Conservation (phyloP, 345 rosid species). For the Gossypium arboreum region DNA sequence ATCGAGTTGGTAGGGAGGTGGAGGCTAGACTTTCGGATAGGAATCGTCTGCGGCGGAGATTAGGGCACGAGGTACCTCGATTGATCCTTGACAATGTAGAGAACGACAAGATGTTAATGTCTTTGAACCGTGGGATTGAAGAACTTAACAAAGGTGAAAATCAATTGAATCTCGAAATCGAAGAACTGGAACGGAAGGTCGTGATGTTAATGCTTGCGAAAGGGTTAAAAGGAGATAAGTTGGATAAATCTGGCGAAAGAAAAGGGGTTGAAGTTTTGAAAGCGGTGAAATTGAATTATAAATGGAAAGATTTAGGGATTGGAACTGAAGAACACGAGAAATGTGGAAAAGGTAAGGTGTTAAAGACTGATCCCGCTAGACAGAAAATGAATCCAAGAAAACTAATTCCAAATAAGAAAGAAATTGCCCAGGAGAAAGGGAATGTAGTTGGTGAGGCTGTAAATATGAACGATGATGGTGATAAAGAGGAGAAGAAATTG, state of each 20-base stretch:
- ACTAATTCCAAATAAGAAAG: neutral
- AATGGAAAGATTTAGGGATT: neutral
- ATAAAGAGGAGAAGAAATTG: neutral
- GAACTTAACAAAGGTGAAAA: neutral
- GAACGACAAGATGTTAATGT: neutral
- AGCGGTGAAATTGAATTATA: neutral
- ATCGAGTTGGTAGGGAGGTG: neutral
- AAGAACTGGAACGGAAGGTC: constrained; percentile 2
- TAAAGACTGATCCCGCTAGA: neutral
- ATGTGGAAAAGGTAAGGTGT: neutral
- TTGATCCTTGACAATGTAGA: neutral
- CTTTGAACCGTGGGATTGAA: constrained; percentile 5
- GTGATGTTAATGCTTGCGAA: neutral
- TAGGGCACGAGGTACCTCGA: constrained; percentile 2
- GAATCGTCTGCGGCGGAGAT: neutral
- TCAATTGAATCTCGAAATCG: neutral
- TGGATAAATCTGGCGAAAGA: neutral
- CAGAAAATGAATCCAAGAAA: neutral
- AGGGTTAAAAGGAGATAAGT: constrained; percentile 8
- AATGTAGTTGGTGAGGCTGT: neutral
- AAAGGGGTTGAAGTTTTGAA: neutral
- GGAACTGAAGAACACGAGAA: neutral
- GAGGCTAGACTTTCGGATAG: neutral
- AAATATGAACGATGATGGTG: neutral
- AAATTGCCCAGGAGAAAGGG: neutral